Evolutionary conservation across 352 stramenopile genomes (phyloP).

Genomic region (Phytophthora quininea): DNA sequence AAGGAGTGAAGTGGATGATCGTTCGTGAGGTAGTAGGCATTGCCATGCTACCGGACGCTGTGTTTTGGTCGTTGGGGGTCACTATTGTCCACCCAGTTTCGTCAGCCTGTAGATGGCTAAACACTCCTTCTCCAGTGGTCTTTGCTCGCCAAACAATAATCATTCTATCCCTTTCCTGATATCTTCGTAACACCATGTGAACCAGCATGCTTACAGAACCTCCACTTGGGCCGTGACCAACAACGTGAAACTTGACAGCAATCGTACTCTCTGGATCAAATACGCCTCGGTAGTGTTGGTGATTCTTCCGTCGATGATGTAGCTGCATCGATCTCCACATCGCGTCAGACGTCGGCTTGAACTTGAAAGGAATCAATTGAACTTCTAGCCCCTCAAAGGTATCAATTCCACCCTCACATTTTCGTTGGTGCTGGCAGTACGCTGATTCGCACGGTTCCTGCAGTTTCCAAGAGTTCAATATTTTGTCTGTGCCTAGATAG

Average conservation of each 20-base stretch:
- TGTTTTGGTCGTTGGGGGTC: slow-evolving; percentile 1
- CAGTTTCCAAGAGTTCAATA: slow-evolving; percentile 11
- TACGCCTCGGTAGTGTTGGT: slow-evolving; percentile 14
- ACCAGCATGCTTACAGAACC: slow-evolving; percentile 1
- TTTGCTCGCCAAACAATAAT: slow-evolving; percentile 51
- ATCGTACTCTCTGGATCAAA: slow-evolving; percentile 28
- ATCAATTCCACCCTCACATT: neutral
- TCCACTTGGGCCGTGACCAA: slow-evolving; percentile 1
- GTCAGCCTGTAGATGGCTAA: slow-evolving; percentile 42
- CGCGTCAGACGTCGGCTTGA: slow-evolving; percentile 13
- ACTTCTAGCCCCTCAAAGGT: slow-evolving; percentile 12
- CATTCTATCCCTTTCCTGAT: slow-evolving; percentile 37
- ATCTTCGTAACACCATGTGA: slow-evolving; percentile 21
- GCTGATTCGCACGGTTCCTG: neutral
- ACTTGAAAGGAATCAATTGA: slow-evolving; percentile 20
- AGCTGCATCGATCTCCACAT: slow-evolving; percentile 23
- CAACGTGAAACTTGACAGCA: slow-evolving; percentile 32
- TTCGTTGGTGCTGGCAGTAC: neutral
- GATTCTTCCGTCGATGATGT: slow-evolving; percentile 10
- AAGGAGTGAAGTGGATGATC: slow-evolving; percentile 10
- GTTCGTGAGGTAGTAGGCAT: slow-evolving; percentile 8
- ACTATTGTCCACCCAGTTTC: slow-evolving; percentile 49
- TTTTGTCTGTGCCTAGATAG: slow-evolving; percentile 11
- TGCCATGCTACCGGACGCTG: neutral
- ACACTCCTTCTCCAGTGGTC: slow-evolving; percentile 28